Conservation (phyloP, 306 rosid genomes). For the Prunus persica region DNA sequence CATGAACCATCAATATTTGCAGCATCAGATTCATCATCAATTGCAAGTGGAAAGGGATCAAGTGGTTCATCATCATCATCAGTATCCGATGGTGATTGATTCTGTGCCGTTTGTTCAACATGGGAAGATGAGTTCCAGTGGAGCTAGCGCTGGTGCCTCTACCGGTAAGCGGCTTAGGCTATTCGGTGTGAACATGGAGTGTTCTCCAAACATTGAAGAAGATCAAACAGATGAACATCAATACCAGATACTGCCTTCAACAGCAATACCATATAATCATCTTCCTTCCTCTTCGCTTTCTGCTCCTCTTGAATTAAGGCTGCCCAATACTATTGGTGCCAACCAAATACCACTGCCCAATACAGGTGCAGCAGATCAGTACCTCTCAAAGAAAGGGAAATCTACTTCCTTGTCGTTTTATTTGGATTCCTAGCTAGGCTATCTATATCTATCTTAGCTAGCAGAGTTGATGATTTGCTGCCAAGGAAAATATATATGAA, state of each 20-base stretch:
- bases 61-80: background rate
- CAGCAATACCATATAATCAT: slow-evolving; percentile 12
- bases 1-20: background rate
- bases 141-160: background rate
- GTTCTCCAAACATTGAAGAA: slow-evolving; percentile 34
- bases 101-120: slow-evolving; percentile 18
- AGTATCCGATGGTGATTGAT: slow-evolving; percentile 7
- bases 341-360: slow-evolving; percentile 19
- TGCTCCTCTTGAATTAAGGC: slow-evolving; percentile 36
- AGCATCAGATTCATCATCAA: slow-evolving; percentile 12
- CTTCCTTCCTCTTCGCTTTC: slow-evolving; percentile 21
- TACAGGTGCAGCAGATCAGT: slow-evolving; percentile 27
- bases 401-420: slow-evolving; percentile 53
- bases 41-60: background rate
- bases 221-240: slow-evolving; percentile 21
- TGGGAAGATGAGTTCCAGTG: background rate
- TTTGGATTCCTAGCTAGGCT: slow-evolving; percentile 54
- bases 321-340: slow-evolving; percentile 11
- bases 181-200: slow-evolving; percentile 90
- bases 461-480: background rate
- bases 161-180: slow-evolving; percentile 54
- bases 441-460: background rate
- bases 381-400: slow-evolving; percentile 48
- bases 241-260: slow-evolving; percentile 26
- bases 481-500: too few relatives aligned